phyloP scores from a whole-genome alignment of 1,284 basidiomycete species.

The Taiwanofungus camphoratus region DNA sequence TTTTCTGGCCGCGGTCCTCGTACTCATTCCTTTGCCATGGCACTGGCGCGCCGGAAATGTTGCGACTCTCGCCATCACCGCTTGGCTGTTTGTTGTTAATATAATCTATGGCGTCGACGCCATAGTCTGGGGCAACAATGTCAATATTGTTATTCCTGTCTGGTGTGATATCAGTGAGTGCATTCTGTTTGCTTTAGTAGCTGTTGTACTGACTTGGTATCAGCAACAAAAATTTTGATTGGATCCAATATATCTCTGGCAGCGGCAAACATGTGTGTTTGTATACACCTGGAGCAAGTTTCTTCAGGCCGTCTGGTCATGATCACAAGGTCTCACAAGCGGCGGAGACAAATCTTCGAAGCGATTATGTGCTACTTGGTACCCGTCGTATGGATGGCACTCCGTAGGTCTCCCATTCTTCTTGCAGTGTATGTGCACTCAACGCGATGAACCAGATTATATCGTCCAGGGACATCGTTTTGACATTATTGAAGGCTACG shows the following conservation, averaged over 20 bases:
- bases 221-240: slow-evolving; percentile 31
- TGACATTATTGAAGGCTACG: slow-evolving; percentile 25
- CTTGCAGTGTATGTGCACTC: too few relatives aligned
- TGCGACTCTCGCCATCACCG: too few relatives aligned
- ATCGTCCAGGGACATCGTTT: slow-evolving; percentile 29
- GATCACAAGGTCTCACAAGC: slow-evolving; percentile 16
- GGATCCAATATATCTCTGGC: slow-evolving; percentile 31
- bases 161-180: too few relatives aligned
- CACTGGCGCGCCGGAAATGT: slow-evolving; percentile 45
- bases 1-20: slow-evolving; percentile 20
- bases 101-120: too few relatives aligned
- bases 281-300: slow-evolving; percentile 18
- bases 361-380: slow-evolving; percentile 23
- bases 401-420: slow-evolving; percentile 23
- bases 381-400: slow-evolving; percentile 27
- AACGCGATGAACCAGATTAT: too few relatives aligned
- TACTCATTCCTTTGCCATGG: slow-evolving; percentile 32
- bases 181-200: too few relatives aligned
- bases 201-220: too few relatives aligned
- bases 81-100: too few relatives aligned
- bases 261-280: slow-evolving; percentile 30
- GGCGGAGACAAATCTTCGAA: slow-evolving; percentile 24
- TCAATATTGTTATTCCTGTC: too few relatives aligned
- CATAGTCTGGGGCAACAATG: too few relatives aligned
- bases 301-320: slow-evolving; percentile 13